phyloP scores from a whole-genome alignment of 2,329 filamentous ascomycete genomes.

The Alternaria infectoria region DNA sequence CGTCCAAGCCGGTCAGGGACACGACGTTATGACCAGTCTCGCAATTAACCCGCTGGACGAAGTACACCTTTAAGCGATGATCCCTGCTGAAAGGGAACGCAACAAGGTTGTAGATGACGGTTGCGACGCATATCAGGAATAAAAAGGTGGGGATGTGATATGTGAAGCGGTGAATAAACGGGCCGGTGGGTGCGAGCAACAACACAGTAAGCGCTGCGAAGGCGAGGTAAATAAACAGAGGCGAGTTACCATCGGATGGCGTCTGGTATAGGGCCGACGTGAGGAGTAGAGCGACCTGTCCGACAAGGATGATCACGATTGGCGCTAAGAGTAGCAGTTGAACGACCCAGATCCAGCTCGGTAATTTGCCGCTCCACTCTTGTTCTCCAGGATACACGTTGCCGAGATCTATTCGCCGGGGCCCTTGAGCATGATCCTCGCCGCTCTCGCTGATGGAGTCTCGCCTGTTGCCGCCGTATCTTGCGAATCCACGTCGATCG shows the following conservation, averaged over 20 bases:
- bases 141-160: slow-evolving; percentile 82
- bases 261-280: slow-evolving; percentile 80
- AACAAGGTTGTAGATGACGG: slow-evolving; percentile 81
- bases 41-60: slow-evolving; percentile 80
- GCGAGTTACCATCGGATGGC: slow-evolving; percentile 78
- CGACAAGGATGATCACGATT: slow-evolving; percentile 76
- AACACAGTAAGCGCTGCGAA: slow-evolving; percentile 73
- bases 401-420: slow-evolving; percentile 43
- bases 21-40: slow-evolving; percentile 72
- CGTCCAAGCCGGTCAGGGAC: slow-evolving; percentile 52
- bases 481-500: slow-evolving; percentile 62
- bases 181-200: slow-evolving; percentile 75
- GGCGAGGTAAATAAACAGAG: slow-evolving; percentile 73
- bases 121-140: slow-evolving; percentile 73
- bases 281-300: slow-evolving; percentile 75
- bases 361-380: slow-evolving; percentile 79
- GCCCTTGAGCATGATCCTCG: slow-evolving; percentile 41
- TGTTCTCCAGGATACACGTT: slow-evolving; percentile 73
- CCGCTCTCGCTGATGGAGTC: slow-evolving; percentile 47
- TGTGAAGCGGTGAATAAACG: slow-evolving; percentile 85
- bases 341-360: slow-evolving; percentile 84
- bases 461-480: slow-evolving; percentile 53
- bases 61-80: slow-evolving; percentile 84
- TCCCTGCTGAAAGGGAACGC: slow-evolving; percentile 87
- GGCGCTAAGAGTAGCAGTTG: slow-evolving; percentile 84